Conservation (phyloP, 169 alveolate genomes). For the Theileria annulata region DNA sequence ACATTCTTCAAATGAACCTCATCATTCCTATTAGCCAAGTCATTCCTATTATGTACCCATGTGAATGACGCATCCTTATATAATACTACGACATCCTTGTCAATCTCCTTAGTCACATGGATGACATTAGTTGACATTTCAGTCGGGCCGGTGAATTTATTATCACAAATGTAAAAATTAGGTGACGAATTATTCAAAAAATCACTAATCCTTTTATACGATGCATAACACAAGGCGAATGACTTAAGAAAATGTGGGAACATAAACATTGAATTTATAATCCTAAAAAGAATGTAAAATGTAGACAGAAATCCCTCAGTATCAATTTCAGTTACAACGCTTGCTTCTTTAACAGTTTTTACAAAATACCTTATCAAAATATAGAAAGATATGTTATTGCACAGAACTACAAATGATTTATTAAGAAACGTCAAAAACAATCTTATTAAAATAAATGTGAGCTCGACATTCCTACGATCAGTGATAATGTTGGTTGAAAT, state of each 20-base stretch:
- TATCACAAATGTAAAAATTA: conserved; percentile 30
- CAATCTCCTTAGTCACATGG: neutral
- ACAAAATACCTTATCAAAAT: conserved; percentile 37
- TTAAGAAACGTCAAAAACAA: conserved; percentile 25
- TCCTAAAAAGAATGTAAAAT: conserved; percentile 21
- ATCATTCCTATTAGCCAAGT: neutral
- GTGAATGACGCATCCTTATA: conserved; percentile 39
- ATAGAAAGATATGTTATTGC: conserved; percentile 3
- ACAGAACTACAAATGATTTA: conserved; percentile 1
- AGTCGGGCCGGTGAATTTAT: conserved; percentile 15
- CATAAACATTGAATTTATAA: conserved; percentile 23
- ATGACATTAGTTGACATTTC: neutral
- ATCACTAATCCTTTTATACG: conserved; percentile 10
- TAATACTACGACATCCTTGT: conserved; percentile 19
- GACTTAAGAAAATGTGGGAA: conserved; percentile 10
- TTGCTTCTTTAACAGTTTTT: neutral
- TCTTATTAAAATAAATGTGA: conserved; percentile 29
- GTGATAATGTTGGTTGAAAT: conserved; percentile 25
- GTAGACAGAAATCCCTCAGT: conserved; percentile 30
- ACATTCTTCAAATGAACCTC: neutral
- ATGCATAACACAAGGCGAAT: no score
- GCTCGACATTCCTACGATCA: conserved; percentile 32
- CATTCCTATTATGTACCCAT: conserved; percentile 24
- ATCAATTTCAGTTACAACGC: conserved; percentile 12
- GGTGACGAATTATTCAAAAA: conserved; percentile 42